Evolutionary conservation across 148 eudicot genomes (phyloP).

Genomic region (Talinum fruticosum): DNA sequence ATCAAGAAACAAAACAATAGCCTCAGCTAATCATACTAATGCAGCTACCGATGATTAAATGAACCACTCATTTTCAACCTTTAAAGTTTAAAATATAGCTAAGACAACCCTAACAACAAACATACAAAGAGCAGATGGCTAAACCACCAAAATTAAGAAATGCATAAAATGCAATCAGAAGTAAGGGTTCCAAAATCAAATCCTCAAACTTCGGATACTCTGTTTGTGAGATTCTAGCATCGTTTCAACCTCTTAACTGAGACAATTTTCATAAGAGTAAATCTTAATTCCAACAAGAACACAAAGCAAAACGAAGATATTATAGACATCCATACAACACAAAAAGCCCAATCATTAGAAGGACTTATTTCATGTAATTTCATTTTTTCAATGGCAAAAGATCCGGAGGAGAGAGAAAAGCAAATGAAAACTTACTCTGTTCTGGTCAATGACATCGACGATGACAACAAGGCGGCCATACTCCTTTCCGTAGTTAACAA

Average conservation of each 20-base stretch:
- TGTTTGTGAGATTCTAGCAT: neutral
- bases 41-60: too few relatives aligned
- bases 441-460: conserved; percentile 49
- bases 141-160: neutral
- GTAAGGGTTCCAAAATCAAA: neutral
- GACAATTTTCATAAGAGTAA: neutral
- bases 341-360: neutral
- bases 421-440: conserved; percentile 36
- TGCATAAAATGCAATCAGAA: neutral
- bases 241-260: neutral
- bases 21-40: neutral
- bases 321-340: neutral
- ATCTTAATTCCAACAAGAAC: neutral
- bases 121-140: neutral
- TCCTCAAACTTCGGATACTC: neutral
- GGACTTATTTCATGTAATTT: too few relatives aligned
- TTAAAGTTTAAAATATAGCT: neutral
- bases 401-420: neutral
- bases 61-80: neutral
- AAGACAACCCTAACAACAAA: neutral
- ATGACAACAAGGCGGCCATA: conserved; percentile 50
- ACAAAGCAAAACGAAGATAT: neutral
- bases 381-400: too few relatives aligned
- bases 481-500: conserved; percentile 48
- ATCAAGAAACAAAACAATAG: neutral